Conservation (phyloP, 208 protist genomes). For the Trichomonas vaginalis region DNA sequence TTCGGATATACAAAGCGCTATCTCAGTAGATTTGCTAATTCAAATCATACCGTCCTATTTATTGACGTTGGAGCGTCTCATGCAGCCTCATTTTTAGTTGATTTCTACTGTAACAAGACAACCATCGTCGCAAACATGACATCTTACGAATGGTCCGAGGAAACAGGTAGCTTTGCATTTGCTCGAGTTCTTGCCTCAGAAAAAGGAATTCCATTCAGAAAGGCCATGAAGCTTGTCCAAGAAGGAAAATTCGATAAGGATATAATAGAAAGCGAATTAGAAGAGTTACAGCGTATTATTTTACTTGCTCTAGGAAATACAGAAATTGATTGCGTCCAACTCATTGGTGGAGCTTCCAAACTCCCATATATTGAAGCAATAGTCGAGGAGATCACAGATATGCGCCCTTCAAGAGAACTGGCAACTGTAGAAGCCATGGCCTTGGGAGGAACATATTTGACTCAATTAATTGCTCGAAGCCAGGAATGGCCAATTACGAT, state of each 20-base stretch:
- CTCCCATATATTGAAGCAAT: not conserved
- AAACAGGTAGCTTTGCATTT: not conserved
- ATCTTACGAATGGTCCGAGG: not conserved
- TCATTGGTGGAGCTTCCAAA: not conserved
- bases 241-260: not conserved
- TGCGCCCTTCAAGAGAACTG: not conserved
- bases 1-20: not conserved
- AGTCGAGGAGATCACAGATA: not conserved
- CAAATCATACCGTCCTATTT: not conserved
- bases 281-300: not conserved
- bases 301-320: not conserved
- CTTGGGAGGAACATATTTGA: not conserved
- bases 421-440: not conserved
- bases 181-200: not conserved
- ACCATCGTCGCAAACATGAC: not conserved
- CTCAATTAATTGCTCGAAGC: not conserved
- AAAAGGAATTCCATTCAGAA: not conserved
- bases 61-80: not conserved
- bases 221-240: not conserved
- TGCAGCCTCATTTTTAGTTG: not conserved
- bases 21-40: not conserved
- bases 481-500: not conserved
- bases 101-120: not conserved
- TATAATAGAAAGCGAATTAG: not conserved
- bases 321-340: not conserved